phyloP scores from a whole-genome alignment of 345 rosid genomes.

The Carallia pectinifolia region DNA sequence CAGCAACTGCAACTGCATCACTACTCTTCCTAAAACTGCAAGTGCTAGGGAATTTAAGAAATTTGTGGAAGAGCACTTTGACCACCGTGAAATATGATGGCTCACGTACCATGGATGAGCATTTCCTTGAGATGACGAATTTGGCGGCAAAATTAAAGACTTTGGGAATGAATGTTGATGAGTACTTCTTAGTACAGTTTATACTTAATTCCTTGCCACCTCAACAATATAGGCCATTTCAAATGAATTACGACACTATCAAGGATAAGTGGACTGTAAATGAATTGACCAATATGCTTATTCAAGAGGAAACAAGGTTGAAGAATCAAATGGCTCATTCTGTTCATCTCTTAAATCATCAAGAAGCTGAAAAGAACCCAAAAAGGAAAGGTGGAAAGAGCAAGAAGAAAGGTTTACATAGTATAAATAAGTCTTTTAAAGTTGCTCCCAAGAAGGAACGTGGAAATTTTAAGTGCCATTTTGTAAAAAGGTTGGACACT shows the following conservation, averaged over 20 bases:
- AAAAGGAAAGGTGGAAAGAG: neutral
- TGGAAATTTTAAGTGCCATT: too few relatives aligned
- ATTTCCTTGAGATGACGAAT: neutral
- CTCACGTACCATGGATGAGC: neutral
- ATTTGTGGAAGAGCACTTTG: slow-evolving; percentile 7
- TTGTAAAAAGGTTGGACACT: too few relatives aligned
- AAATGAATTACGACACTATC: neutral
- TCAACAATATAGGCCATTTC: slow-evolving; percentile 4
- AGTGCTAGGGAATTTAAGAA: slow-evolving; percentile 13
- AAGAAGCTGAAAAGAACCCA: neutral
- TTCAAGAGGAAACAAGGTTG: neutral
- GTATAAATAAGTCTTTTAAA: too few relatives aligned
- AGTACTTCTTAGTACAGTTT: neutral
- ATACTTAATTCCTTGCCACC: neutral
- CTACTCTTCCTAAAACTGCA: neutral
- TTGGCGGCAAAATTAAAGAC: neutral
- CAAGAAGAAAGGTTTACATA: too few relatives aligned
- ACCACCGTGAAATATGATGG: neutral
- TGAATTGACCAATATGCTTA: neutral
- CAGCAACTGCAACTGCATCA: too few relatives aligned
- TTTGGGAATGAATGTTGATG: slow-evolving; percentile 1
- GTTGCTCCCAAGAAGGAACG: too few relatives aligned
- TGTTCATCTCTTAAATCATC: neutral
- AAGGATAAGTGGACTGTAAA: neutral
- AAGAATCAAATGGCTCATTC: neutral